Evolutionary conservation across 306 rosid genomes (phyloP).

Genomic region (Cucurbita ficifolia): DNA sequence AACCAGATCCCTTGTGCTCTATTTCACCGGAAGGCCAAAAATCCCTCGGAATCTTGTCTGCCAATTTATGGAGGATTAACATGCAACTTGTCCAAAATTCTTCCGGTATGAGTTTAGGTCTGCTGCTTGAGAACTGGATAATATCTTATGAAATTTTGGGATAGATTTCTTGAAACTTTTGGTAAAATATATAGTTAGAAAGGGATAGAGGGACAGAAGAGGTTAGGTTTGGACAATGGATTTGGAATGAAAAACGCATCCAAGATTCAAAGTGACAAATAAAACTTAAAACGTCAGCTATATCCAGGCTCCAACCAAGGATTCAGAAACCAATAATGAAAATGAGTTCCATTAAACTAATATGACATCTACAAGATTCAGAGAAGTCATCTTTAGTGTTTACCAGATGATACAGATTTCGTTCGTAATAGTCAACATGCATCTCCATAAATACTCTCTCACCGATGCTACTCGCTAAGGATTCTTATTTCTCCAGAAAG

Average conservation of each 20-base stretch:
- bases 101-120: neutral
- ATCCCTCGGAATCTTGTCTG: neutral
- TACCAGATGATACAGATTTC: neutral
- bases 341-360: neutral
- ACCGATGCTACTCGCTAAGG: neutral
- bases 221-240: neutral
- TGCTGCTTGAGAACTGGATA: neutral
- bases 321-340: neutral
- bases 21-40: neutral
- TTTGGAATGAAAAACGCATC: neutral
- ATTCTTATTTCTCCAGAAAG: neutral
- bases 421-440: neutral
- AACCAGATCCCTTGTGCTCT: neutral
- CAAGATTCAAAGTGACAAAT: neutral
- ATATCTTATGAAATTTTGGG: neutral
- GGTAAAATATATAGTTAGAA: neutral
- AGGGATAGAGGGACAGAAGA: neutral
- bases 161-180: neutral
- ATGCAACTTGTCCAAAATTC: neutral
- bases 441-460: neutral
- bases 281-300: neutral
- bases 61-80: neutral
- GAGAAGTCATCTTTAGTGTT: neutral
- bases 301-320: neutral
- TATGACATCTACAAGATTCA: neutral